phyloP scores from a whole-genome alignment of 1,284 basidiomycete genomes.

The Sanghuangporus weigelae region DNA sequence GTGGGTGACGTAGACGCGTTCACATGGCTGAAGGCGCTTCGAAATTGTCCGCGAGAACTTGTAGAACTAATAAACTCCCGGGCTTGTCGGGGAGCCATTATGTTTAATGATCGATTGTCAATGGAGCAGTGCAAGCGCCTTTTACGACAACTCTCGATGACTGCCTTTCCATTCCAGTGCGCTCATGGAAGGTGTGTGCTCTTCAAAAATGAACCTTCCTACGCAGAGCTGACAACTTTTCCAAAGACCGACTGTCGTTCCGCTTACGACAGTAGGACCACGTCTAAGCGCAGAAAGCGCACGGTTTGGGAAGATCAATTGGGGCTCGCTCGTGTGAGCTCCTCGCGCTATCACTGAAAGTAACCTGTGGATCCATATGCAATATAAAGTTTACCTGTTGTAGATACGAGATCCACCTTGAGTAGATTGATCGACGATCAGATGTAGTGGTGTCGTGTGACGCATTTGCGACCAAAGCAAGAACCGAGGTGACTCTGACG shows the following conservation, averaged over 20 bases:
- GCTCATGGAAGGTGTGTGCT: conserved; percentile 77
- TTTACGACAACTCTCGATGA: conserved; percentile 59
- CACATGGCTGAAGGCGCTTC: conserved; percentile 65
- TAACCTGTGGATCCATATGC: no score
- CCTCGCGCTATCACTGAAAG: no score
- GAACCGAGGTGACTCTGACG: not conserved
- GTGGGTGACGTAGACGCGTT: conserved; percentile 28
- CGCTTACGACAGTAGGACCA: conserved; percentile 28
- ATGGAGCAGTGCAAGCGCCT: conserved; percentile 66
- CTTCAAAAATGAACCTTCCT: not conserved
- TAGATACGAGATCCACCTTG: not conserved
- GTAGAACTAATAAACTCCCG: conserved; percentile 86
- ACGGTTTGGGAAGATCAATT: no score
- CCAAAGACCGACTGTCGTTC: conserved; percentile 43
- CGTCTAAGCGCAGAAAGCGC: not conserved
- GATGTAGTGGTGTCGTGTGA: conserved; percentile 29
- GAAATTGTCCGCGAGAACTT: conserved; percentile 74
- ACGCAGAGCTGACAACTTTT: conserved; percentile 9
- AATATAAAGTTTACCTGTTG: no score
- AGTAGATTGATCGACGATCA: not conserved
- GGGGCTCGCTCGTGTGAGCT: no score
- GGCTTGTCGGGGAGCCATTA: conserved; percentile 91
- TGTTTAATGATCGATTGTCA: conserved; percentile 88
- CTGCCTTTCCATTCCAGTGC: conserved; percentile 87
- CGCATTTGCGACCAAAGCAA: conserved; percentile 18